phyloP scores from a whole-genome alignment of 768 basidiomycete genomes.

The Butyriboletus loyo region DNA sequence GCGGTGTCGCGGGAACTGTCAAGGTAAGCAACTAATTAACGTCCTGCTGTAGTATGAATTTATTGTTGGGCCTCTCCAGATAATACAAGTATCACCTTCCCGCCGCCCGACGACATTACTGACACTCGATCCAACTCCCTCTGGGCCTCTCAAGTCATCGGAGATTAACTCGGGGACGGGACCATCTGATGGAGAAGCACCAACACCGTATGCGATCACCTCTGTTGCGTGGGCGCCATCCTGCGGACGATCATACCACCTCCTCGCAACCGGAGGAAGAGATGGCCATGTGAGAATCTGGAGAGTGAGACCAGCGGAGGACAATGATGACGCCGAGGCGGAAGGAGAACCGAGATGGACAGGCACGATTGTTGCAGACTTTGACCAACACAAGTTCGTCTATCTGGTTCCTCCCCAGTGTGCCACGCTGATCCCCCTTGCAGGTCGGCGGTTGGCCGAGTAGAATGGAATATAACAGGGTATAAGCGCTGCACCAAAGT shows the following conservation, averaged over 20 bases:
- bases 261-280: slow-evolving; percentile 85
- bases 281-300: slow-evolving; percentile 91
- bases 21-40: slow-evolving; percentile 50
- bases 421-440: slow-evolving; percentile 4
- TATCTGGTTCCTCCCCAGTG: background rate
- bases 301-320: slow-evolving; percentile 66
- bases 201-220: slow-evolving; percentile 63
- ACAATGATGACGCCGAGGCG: slow-evolving; percentile 41
- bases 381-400: slow-evolving; percentile 77
- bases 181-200: slow-evolving; percentile 32
- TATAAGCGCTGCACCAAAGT: slow-evolving; percentile 28
- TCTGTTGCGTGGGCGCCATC: slow-evolving; percentile 92
- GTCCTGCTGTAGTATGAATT: background rate
- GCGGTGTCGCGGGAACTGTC: slow-evolving; percentile 68
- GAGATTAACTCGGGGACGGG: slow-evolving; percentile 24
- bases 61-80: slow-evolving; percentile 37
- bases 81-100: slow-evolving; percentile 69
- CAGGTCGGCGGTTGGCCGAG: slow-evolving; percentile 74
- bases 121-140: slow-evolving; percentile 46
- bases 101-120: slow-evolving; percentile 66
- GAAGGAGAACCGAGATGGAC: slow-evolving; percentile 58
- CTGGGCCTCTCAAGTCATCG: slow-evolving; percentile 11
- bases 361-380: slow-evolving; percentile 76
- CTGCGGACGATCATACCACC: slow-evolving; percentile 91
- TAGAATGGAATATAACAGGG: slow-evolving; percentile 96